phyloP scores from a whole-genome alignment of 345 rosid genomes.

The Populus davidiana region DNA sequence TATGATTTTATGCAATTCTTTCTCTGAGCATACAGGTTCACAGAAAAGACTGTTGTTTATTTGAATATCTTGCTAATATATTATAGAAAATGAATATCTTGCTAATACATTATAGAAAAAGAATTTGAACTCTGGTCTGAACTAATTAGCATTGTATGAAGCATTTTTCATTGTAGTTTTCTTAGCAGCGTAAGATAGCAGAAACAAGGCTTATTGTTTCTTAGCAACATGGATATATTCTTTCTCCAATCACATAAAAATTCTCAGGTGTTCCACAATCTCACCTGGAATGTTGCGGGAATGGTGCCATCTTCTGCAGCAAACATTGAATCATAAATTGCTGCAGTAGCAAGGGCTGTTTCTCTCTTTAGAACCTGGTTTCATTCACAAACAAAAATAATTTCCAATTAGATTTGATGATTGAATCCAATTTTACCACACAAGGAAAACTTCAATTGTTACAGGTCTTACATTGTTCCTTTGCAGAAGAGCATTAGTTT shows the following conservation, averaged over 20 bases:
- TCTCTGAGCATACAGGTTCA: too few relatives aligned
- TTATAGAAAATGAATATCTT: background rate
- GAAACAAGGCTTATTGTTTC: background rate
- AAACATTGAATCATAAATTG: constrained; percentile 93
- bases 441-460: background rate
- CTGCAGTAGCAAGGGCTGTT: constrained; percentile 90
- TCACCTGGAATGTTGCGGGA: constrained; percentile 96
- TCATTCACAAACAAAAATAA: constrained; percentile 7
- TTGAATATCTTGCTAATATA: background rate
- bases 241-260: background rate
- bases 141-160: background rate
- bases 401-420: background rate
- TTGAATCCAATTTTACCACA: background rate
- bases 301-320: constrained; percentile 84
- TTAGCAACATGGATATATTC: background rate
- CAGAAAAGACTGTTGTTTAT: background rate
- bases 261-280: background rate
- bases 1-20: too few relatives aligned
- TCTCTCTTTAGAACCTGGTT: constrained; percentile 72
- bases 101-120: background rate
- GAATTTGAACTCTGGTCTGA: background rate
- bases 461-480: constrained; percentile 53
- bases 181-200: background rate
- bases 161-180: background rate
- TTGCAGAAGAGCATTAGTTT: constrained; percentile 88